Evolutionary conservation across 192 early-diverging fungal species (phyloP), one percentile per base, ranked within the genome.

Genomic region (Rhizophagus prolifer): DNA sequence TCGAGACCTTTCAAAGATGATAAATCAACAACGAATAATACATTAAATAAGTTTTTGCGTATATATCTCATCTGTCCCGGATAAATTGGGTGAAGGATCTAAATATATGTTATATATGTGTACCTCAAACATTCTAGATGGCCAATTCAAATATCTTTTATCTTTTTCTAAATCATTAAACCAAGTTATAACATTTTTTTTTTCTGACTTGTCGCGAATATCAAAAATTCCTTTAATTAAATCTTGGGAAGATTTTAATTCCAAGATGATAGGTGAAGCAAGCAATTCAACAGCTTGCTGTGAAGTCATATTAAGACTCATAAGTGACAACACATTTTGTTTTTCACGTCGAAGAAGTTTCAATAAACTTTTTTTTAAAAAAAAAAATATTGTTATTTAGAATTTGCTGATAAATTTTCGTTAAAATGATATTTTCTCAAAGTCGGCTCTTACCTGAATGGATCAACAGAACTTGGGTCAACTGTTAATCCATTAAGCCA

Each of bases 151-250:
- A 81, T 98, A 99, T 16, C 90, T 86, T 0, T 72, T 60, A 76
- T 99, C 97, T 21, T 84, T 91, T 75, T 95, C 95, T 25, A 99
- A 81, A 81, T 99, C 93, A 80, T 98, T 99, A 81, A 91, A 86
- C 97, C 97, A 99, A 26, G 92, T 69, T 19, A 95, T 80, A 3
- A 85, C 41, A 58, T 88, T 86, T 28, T 82, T 73, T 21, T 87
- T 77, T 10, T 79, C 71, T 10, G 84, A 81, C 8, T 72, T 80
- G 70, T 93, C 90, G 41, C 95, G 93, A 34, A 94, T 90, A 79
- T 98, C 96, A 81, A 94, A 97, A 2, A 88, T 77, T 8, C 80
- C 83, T 19, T 80, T 78, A 23, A 83, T 62, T 2, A 76, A 41
- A n/a, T 79, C 72, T 28, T 44, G 72, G 2, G 58, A 68, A 25